These are phyloP conservation scores for Hydrangea macrophylla DNA, from an alignment of 148 eudicot species.

Conservation along the genomic window DNA sequence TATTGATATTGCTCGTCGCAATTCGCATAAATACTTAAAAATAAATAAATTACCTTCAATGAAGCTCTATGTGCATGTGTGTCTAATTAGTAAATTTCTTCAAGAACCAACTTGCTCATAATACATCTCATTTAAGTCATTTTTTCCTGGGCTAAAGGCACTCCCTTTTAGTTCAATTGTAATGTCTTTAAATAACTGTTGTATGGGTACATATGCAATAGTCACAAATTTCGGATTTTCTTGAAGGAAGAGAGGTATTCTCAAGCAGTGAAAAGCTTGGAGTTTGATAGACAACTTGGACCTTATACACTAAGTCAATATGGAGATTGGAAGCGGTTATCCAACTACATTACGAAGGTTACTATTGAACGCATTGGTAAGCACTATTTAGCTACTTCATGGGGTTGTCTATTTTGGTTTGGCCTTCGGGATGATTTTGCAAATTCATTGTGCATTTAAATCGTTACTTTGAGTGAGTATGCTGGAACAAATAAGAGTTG, in stretches of 20 bases:
- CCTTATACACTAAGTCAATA: constrained; percentile 68
- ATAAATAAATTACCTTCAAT: constrained; percentile 5
- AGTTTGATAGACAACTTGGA: constrained; percentile 90
- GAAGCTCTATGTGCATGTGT: no score
- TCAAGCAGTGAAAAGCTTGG: constrained; percentile 71
- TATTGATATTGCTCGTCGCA: not conserved
- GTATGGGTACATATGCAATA: not conserved
- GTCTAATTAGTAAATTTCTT: no score
- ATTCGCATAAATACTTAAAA: not conserved
- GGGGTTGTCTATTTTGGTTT: not conserved
- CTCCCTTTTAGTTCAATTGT: not conserved
- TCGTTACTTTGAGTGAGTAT: not conserved
- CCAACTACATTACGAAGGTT: constrained; percentile 69
- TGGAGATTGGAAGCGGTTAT: constrained; percentile 79
- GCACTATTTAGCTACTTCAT: constrained; percentile 15
- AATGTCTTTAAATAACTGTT: not conserved
- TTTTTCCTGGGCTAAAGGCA: not conserved
- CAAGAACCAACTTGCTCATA: no score
- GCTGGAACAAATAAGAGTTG: not conserved
- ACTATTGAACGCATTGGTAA: constrained; percentile 73
- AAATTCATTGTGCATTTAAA: not conserved
- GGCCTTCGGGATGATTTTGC: not conserved
- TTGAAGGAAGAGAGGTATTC: constrained; percentile 76
- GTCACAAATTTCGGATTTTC: constrained; percentile 5
- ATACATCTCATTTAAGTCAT: not conserved